Evolutionary conservation across 2,329 filamentous ascomycete genomes (phyloP).

Genomic region (Mycosphaerelloides madeirae): DNA sequence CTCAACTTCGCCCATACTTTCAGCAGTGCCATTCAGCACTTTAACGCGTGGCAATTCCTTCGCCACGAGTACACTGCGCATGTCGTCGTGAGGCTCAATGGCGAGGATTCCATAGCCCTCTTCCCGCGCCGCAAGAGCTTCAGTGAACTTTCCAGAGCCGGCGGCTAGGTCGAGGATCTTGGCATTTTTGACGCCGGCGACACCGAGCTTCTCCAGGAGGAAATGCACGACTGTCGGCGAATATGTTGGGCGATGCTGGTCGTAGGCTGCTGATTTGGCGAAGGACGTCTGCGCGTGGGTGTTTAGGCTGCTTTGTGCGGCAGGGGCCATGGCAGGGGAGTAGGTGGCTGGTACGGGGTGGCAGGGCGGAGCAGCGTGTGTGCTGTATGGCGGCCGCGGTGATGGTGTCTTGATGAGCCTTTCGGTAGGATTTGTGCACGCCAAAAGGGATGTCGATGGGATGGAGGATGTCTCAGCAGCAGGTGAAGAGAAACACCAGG

Average conservation of each 20-base stretch:
- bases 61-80: conserved; percentile 56
- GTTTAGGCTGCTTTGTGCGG: conserved; percentile 14
- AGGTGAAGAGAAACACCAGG: no score
- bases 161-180: conserved; percentile 61
- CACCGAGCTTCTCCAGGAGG: conserved; percentile 53
- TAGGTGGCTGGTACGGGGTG: neutral
- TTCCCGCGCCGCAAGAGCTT: conserved; percentile 53
- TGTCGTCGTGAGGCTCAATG: conserved; percentile 61
- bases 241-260: conserved; percentile 65
- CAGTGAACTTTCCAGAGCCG: conserved; percentile 68
- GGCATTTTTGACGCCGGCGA: conserved; percentile 46
- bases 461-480: no score
- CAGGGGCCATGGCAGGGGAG: neutral
- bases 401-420: no score
- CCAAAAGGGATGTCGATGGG: no score
- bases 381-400: neutral
- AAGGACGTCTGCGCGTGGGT: conserved; percentile 51
- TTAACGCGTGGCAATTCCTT: conserved; percentile 56
- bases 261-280: conserved; percentile 59
- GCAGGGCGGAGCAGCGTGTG: neutral
- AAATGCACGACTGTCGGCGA: conserved; percentile 52
- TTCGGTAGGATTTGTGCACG: no score
- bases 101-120: conserved; percentile 59
- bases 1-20: conserved; percentile 49
- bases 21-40: conserved; percentile 56